Conservation (phyloP, 1,139 yeast species). For the Meyerozyma smithsonii region DNA sequence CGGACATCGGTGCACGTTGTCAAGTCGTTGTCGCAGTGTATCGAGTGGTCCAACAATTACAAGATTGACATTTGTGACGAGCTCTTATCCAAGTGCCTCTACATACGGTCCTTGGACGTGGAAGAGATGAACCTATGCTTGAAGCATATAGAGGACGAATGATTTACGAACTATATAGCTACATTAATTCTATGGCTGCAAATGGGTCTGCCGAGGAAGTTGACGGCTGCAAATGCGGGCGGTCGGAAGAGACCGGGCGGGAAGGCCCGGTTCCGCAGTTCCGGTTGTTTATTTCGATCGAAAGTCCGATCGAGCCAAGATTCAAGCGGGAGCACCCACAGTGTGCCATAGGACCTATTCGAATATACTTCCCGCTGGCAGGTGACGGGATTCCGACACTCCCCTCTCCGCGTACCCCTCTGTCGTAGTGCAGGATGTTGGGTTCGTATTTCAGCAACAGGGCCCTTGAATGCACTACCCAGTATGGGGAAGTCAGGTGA, state of each 20-base stretch:
- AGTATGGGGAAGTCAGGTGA: neutral
- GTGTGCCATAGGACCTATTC: neutral
- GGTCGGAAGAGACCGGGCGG: neutral
- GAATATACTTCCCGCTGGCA: neutral
- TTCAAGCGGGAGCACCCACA: neutral
- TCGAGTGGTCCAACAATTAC: constrained; percentile 79
- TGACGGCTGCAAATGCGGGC: neutral
- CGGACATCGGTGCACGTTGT: constrained; percentile 75
- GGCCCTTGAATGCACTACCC: neutral
- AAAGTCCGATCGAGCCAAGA: neutral
- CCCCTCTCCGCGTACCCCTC: neutral
- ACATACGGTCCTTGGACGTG: constrained; percentile 69
- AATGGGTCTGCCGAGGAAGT: neutral
- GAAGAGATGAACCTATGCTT: constrained; percentile 61
- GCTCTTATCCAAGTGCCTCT: constrained; percentile 74
- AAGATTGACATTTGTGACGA: constrained; percentile 44
- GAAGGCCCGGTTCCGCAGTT: neutral
- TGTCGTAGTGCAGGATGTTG: neutral
- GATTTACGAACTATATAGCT: neutral
- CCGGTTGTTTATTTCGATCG: neutral
- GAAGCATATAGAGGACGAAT: constrained; percentile 8
- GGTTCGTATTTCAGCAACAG: neutral
- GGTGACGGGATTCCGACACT: neutral
- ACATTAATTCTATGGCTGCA: neutral
- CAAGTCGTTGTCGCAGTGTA: constrained; percentile 72